Percentiles rank a stretch among this genome's conserved stretches.
These are phyloP conservation scores for Primulina tabacum DNA, from an alignment of 257 asterid genomes.

Conservation along the genomic window DNA sequence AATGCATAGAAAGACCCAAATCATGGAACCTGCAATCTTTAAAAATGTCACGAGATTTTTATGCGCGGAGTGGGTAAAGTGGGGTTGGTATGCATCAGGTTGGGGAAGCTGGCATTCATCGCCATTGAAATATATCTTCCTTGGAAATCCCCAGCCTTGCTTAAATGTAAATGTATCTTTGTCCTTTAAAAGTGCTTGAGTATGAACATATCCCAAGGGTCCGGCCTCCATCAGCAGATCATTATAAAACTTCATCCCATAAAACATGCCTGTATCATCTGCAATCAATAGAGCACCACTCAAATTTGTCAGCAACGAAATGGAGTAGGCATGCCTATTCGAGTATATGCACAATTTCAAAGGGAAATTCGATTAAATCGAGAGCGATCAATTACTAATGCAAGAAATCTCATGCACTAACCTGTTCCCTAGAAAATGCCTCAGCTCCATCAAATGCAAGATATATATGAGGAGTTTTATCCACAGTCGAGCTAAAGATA, in stretches of 20 bases:
- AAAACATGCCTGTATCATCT: conserved; percentile 75
- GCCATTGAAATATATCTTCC: conserved; percentile 63
- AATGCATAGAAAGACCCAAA: conserved; percentile 21
- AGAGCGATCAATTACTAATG: no score
- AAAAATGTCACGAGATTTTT: conserved; percentile 23
- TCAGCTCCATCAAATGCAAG: no score
- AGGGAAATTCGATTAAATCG: no score
- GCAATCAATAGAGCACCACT: conserved; percentile 11
- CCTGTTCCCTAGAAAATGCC: no score
- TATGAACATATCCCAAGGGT: conserved; percentile 59
- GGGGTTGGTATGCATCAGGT: conserved; percentile 52
- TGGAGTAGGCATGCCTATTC: background rate
- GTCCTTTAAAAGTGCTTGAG: conserved; percentile 55
- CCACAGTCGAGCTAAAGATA: no score
- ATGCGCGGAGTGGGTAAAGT: conserved; percentile 44
- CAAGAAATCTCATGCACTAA: no score
- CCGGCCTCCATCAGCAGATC: conserved; percentile 75
- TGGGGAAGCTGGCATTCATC: conserved; percentile 72
- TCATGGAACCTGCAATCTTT: conserved; percentile 16
- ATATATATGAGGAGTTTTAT: no score
- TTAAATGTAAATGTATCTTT: conserved; percentile 45
- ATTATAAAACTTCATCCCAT: conserved; percentile 64
- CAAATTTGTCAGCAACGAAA: background rate
- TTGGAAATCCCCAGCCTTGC: conserved; percentile 71
- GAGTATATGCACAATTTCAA: background rate